A percentile compares a stretch with the other conserved stretches of the same genome.
Evolutionary conservation across 2,329 filamentous ascomycete genomes (phyloP).

Genomic region (Ascochyta pisi): DNA sequence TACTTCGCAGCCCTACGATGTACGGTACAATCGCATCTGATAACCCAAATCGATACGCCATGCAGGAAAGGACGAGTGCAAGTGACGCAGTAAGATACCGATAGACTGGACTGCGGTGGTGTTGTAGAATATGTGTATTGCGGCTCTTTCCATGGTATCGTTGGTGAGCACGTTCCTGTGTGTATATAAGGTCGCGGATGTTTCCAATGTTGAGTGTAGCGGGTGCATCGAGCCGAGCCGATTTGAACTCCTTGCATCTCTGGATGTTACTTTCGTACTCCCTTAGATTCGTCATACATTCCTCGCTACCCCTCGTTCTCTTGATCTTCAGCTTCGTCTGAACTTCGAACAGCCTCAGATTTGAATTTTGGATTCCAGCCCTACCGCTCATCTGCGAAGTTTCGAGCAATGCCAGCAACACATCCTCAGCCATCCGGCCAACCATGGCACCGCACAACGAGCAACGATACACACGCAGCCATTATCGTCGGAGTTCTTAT

Average conservation of each 20-base stretch:
- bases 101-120: background rate
- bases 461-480: slow-evolving; percentile 7
- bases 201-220: background rate
- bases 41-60: background rate
- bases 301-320: background rate
- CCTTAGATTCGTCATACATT: slow-evolving; percentile 6
- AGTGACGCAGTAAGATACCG: background rate
- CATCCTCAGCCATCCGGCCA: background rate
- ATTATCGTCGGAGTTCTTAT: slow-evolving; percentile 16
- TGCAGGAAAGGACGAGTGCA: background rate
- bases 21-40: background rate
- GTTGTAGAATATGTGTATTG: background rate
- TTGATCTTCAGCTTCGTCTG: background rate
- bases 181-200: background rate
- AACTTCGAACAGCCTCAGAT: background rate
- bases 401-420: slow-evolving; percentile 11
- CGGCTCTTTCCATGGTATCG: background rate
- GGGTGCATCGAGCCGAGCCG: background rate
- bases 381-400: background rate
- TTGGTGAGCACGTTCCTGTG: background rate
- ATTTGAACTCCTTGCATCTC: slow-evolving; percentile 4
- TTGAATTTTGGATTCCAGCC: too few species aligned
- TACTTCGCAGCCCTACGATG: slow-evolving; percentile 3
- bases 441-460: background rate
- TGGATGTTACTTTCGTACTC: background rate